phyloP scores from a whole-genome alignment of 441 rosid species.

The Jatropha multifida region DNA sequence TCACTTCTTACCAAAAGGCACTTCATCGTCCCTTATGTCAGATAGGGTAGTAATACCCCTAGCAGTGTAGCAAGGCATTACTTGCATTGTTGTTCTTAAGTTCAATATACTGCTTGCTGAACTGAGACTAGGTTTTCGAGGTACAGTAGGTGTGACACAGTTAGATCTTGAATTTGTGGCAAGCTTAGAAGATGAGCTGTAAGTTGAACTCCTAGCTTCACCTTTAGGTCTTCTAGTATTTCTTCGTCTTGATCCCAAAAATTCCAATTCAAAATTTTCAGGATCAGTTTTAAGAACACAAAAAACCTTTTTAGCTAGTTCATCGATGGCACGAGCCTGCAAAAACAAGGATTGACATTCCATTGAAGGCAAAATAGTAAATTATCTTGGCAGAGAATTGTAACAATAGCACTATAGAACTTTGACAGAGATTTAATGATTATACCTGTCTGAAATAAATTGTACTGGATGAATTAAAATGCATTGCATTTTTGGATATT shows the following conservation, averaged over 20 bases:
- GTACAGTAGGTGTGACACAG: slow-evolving; percentile 10
- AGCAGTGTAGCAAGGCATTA: slow-evolving; percentile 12
- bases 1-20: slow-evolving; percentile 37
- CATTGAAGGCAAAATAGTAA: slow-evolving; percentile 20
- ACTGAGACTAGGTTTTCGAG: slow-evolving; percentile 21
- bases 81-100: slow-evolving; percentile 23
- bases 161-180: slow-evolving; percentile 25
- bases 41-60: slow-evolving; percentile 6
- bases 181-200: slow-evolving; percentile 30
- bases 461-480: slow-evolving; percentile 55
- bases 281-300: slow-evolving; percentile 50
- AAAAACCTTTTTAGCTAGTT: slow-evolving; percentile 57
- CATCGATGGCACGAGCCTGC: slow-evolving; percentile 65
- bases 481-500: slow-evolving; percentile 62
- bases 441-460: slow-evolving; percentile 58
- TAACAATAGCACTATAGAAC: slow-evolving; percentile 4
- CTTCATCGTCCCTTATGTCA: slow-evolving; percentile 28
- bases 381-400: not conserved
- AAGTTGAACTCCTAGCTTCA: slow-evolving; percentile 29
- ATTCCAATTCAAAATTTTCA: slow-evolving; percentile 41
- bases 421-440: slow-evolving; percentile 11
- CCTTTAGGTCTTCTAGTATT: slow-evolving; percentile 33
- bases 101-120: slow-evolving; percentile 24
- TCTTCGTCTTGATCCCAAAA: slow-evolving; percentile 45
- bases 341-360: slow-evolving; percentile 20